Evolutionary conservation across 2,329 filamentous ascomycete genomes (phyloP).

Genomic region (Fusarium devonianum): DNA sequence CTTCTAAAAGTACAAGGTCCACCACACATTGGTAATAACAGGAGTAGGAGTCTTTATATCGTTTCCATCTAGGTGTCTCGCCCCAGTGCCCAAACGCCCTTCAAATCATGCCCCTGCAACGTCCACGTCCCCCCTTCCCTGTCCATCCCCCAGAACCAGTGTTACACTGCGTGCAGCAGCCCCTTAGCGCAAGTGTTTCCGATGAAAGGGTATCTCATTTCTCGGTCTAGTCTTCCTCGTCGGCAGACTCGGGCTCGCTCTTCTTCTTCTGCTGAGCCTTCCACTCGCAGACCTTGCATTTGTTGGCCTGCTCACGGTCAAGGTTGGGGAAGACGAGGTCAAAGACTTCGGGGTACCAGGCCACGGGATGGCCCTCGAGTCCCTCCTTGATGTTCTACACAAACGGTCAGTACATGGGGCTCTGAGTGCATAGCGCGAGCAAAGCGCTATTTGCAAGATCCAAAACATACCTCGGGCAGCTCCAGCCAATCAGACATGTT

Average conservation of each 20-base stretch:
- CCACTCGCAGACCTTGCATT: constrained; percentile 69
- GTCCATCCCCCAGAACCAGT: too few species aligned
- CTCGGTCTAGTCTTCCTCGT: constrained; percentile 46
- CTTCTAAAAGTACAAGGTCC: constrained; percentile 43
- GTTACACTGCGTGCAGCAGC: too few species aligned
- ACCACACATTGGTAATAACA: constrained; percentile 38
- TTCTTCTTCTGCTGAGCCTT: constrained; percentile 58
- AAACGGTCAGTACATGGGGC: constrained; percentile 16
- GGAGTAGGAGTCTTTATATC: constrained; percentile 44
- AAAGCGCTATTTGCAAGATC: background rate
- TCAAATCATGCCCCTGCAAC: constrained; percentile 33
- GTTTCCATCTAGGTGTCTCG: constrained; percentile 42
- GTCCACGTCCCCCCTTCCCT: background rate
- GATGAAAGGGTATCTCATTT: constrained; percentile 9
- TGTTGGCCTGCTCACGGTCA: constrained; percentile 75
- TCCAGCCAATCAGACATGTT: constrained; percentile 98
- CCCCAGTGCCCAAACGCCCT: constrained; percentile 40
- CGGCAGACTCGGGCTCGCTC: constrained; percentile 46
- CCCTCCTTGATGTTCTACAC: constrained; percentile 97
- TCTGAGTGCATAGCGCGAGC: background rate
- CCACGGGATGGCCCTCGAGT: constrained; percentile 87
- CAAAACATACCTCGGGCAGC: constrained; percentile 83
- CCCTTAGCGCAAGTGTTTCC: constrained; percentile 5
- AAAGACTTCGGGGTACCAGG: constrained; percentile 95
- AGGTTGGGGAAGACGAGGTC: constrained; percentile 86